A percentile compares a stretch with the other conserved stretches of the same genome.
Evolutionary conservation across 352 stramenopile genomes (phyloP).

Genomic region (Phytopythium vexans): DNA sequence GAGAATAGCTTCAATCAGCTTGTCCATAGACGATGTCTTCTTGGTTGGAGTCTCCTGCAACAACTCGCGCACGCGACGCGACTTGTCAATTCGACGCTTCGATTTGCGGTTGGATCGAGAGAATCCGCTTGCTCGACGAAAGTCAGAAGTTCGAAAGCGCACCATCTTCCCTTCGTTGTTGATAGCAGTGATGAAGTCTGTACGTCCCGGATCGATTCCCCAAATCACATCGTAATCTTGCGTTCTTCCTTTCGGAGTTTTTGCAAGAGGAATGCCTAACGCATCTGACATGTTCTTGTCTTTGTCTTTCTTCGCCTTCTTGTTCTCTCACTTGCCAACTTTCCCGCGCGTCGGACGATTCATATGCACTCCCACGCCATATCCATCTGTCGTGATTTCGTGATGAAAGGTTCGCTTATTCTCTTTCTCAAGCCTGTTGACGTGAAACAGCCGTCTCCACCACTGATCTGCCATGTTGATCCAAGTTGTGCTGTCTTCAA

Average conservation of each 20-base stretch:
- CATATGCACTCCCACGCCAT: slow-evolving; percentile 5
- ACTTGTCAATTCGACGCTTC: slow-evolving; percentile 8
- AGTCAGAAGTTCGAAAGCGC: neutral
- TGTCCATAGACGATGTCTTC: neutral
- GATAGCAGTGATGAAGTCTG: no score
- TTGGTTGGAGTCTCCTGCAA: neutral
- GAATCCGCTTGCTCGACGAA: neutral
- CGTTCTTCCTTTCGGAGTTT: no score
- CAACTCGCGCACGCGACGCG: slow-evolving; percentile 1
- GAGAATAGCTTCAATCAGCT: neutral
- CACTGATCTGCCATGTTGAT: neutral
- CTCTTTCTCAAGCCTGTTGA: slow-evolving; percentile 4
- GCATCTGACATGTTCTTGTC: no score
- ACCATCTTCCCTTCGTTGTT: no score
- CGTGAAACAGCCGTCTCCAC: slow-evolving; percentile 7
- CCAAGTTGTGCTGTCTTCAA: neutral
- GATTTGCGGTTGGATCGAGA: slow-evolving; percentile 3
- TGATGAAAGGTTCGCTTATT: slow-evolving; percentile 1
- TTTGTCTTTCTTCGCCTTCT: neutral
- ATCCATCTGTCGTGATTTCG: slow-evolving; percentile 9
- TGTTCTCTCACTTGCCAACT: neutral
- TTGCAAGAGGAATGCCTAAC: no score
- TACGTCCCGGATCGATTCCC: no score
- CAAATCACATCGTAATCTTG: no score
- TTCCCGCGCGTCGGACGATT: slow-evolving; percentile 2